These are phyloP conservation scores for Cladosporium sp. DNA, from an alignment of 2,329 filamentous ascomycete species.

Conservation along the genomic window DNA sequence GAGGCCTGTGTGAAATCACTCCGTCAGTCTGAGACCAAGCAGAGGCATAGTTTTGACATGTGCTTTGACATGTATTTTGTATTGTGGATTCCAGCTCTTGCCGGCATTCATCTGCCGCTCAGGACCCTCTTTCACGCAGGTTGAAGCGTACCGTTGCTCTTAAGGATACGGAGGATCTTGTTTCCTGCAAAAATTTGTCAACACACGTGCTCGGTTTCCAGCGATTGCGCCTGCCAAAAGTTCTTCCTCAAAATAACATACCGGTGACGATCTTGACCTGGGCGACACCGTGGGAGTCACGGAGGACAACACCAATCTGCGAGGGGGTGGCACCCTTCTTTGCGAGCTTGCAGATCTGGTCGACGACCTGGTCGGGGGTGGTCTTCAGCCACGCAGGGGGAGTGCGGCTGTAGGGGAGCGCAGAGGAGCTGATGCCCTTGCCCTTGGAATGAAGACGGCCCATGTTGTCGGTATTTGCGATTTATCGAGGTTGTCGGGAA, in stretches of 20 bases:
- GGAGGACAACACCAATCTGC: conserved; percentile 97
- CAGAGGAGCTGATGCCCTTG: conserved; percentile 97
- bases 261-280: conserved; percentile 97
- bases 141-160: conserved; percentile 82
- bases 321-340: conserved; percentile 98
- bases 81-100: conserved; percentile 27
- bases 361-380: conserved; percentile 95
- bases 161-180: conserved; percentile 99
- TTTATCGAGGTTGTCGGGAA: conserved; percentile 22
- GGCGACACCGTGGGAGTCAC: conserved; percentile 96
- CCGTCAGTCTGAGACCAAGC: conserved; percentile 42
- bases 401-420: conserved; percentile 93
- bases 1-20: conserved; percentile 68
- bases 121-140: conserved; percentile 35
- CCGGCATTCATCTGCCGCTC: conserved; percentile 23
- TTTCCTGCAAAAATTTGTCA: conserved; percentile 61
- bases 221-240: neutral
- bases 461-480: conserved; percentile 57
- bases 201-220: neutral
- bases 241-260: conserved; percentile 50
- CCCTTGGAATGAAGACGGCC: conserved; percentile 99
- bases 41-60: conserved; percentile 35
- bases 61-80: conserved; percentile 15
- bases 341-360: conserved; percentile 98
- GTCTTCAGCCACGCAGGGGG: conserved; percentile 97